Evolutionary conservation across 352 stramenopile genomes (phyloP).

Genomic region (Saprolegnia parasitica): DNA sequence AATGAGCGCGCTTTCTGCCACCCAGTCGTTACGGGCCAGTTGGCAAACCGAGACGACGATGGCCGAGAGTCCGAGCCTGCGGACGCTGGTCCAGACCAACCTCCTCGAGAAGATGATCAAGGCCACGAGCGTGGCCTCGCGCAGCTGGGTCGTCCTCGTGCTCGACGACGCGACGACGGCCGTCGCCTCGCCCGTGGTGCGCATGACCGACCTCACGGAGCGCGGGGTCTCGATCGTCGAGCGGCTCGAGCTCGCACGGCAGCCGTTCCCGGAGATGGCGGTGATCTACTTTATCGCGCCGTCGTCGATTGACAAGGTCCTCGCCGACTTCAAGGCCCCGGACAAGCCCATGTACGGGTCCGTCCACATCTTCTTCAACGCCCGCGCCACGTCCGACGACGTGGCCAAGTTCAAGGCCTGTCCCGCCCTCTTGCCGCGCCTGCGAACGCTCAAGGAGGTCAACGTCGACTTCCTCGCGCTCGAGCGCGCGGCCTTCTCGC

Average conservation of each 20-base stretch:
- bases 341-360: constrained; percentile 90
- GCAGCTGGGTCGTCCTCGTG: constrained; percentile 90
- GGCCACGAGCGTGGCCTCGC: constrained; percentile 67
- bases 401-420: constrained; percentile 85
- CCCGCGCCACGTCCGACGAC: constrained; percentile 64
- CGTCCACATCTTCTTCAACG: constrained; percentile 93
- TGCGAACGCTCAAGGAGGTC: constrained; percentile 90
- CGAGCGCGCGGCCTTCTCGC: constrained; percentile 91
- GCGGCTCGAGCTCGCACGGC: constrained; percentile 90
- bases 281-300: constrained; percentile 94
- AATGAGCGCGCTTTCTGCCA: too few species aligned
- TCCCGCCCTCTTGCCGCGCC: constrained; percentile 66
- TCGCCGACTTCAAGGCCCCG: constrained; percentile 73
- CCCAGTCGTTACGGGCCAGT: too few species aligned
- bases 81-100: constrained; percentile 75
- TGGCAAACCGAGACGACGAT: too few species aligned
- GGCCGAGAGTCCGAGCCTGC: constrained; percentile 38
- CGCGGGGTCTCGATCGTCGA: constrained; percentile 95
- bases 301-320: constrained; percentile 82
- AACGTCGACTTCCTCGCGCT: constrained; percentile 96
- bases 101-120: constrained; percentile 79
- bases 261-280: constrained; percentile 96
- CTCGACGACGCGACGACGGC: constrained; percentile 92
- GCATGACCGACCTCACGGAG: constrained; percentile 99
- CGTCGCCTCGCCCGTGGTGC: constrained; percentile 91